These are phyloP conservation scores for Poa pratensis DNA, from an alignment of 176 grass and related monocot species.

Conservation along the genomic window DNA sequence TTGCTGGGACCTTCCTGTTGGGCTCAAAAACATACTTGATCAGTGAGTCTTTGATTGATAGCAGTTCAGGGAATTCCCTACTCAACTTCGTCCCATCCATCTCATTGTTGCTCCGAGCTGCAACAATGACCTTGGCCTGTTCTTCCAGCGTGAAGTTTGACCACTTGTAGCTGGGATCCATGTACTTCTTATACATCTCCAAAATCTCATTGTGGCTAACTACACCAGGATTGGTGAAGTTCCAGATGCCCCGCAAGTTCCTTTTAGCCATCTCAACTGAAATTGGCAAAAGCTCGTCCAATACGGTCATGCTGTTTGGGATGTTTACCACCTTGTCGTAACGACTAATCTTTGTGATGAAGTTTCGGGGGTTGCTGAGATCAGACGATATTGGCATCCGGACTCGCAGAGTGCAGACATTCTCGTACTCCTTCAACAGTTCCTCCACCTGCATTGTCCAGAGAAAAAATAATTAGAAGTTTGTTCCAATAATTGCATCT, in stretches of 20 bases:
- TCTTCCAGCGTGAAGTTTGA: constrained; percentile 80
- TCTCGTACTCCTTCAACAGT: constrained; percentile 73
- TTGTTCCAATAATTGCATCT: constrained; percentile 8
- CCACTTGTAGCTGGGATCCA: constrained; percentile 67
- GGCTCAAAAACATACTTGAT: constrained; percentile 83
- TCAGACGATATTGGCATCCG: constrained; percentile 82
- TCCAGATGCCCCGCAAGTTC: constrained; percentile 70
- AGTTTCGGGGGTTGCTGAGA: constrained; percentile 77
- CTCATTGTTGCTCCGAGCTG: constrained; percentile 76
- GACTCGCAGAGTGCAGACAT: constrained; percentile 76
- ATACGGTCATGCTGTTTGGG: constrained; percentile 79
- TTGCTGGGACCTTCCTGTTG: constrained; percentile 68
- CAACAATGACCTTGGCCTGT: constrained; percentile 81
- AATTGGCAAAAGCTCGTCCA: constrained; percentile 83
- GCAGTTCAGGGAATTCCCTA: constrained; percentile 70
- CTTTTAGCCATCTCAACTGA: constrained; percentile 82
- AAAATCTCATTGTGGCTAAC: constrained; percentile 83
- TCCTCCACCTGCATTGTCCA: constrained; percentile 70
- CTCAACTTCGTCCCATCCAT: constrained; percentile 78
- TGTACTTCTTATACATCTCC: constrained; percentile 75
- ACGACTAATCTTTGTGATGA: constrained; percentile 81
- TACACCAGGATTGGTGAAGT: constrained; percentile 82
- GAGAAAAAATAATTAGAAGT: constrained; percentile 11
- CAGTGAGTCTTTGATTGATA: constrained; percentile 75
- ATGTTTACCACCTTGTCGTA: constrained; percentile 87